phyloP scores from a whole-genome alignment of 371 early-diverging fungal genomes.

The Gilbertella persicaria region DNA sequence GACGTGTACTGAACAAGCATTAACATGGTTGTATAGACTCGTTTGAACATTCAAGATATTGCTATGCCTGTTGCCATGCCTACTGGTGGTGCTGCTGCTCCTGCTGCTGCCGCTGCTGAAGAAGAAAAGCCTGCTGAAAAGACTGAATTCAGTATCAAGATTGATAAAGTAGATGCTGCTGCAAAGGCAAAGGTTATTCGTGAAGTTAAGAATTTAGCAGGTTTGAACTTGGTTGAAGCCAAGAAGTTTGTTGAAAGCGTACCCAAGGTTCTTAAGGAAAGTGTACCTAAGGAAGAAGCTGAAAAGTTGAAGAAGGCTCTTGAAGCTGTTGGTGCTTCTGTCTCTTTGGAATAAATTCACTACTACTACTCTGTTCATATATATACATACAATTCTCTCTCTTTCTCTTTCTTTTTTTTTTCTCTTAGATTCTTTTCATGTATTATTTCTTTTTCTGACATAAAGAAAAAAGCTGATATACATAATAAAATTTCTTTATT shows the following conservation, averaged over 20 bases:
- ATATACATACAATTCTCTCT: not conserved
- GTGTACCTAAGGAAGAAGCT: conserved; percentile 93
- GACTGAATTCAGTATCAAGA: conserved; percentile 92
- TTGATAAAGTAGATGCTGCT: conserved; percentile 94
- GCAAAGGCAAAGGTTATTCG: conserved; percentile 97
- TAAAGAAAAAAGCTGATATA: no score
- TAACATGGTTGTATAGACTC: conserved; percentile 52
- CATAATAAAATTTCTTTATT: no score
- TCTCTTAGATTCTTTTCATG: not conserved
- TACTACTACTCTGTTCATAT: no score
- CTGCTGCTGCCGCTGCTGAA: conserved; percentile 72
- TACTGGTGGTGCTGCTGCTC: conserved; percentile 62
- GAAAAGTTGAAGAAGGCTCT: conserved; percentile 95
- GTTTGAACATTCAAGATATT: conserved; percentile 91
- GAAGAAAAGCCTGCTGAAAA: conserved; percentile 88
- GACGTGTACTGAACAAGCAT: no score
- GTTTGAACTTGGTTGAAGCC: conserved; percentile 95
- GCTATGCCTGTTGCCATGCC: conserved; percentile 82
- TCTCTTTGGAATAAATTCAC: conserved; percentile 84
- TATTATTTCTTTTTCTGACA: not conserved
- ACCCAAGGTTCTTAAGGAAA: conserved; percentile 94
- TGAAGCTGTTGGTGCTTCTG: conserved; percentile 93
- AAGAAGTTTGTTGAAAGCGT: conserved; percentile 98
- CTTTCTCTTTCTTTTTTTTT: not conserved
- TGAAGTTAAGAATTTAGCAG: conserved; percentile 95